Conservation (phyloP, 257 asterid species). For the Nicotiana otophora region DNA sequence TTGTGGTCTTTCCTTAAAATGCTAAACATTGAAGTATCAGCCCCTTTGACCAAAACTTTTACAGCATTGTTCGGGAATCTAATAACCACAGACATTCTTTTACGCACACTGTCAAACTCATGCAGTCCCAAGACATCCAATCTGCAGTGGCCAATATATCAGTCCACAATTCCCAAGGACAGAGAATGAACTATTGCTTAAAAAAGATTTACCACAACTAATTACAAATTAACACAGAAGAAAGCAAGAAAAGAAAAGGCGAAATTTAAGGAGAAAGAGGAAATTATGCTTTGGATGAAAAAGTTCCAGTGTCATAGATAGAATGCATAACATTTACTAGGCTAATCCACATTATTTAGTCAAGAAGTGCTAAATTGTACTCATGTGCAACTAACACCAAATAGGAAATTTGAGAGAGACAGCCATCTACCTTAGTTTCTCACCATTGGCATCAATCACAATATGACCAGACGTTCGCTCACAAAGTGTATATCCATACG, state of each 20-base stretch:
- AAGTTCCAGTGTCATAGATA: neutral
- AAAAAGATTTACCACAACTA: neutral
- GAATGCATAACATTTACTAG: neutral
- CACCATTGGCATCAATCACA: slow-evolving; percentile 85
- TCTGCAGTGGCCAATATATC: slow-evolving; percentile 39
- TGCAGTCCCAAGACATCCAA: slow-evolving; percentile 98
- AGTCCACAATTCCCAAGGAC: neutral
- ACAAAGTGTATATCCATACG: slow-evolving; percentile 88
- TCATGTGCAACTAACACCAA: neutral
- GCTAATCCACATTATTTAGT: neutral
- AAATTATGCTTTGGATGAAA: neutral
- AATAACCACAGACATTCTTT: slow-evolving; percentile 94
- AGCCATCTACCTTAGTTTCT: slow-evolving; percentile 77
- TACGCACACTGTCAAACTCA: slow-evolving; percentile 96
- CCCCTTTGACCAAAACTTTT: slow-evolving; percentile 95
- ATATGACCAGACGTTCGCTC: slow-evolving; percentile 97
- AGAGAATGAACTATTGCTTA: neutral
- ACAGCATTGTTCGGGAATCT: slow-evolving; percentile 72
- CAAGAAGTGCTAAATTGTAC: neutral
- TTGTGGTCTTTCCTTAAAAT: slow-evolving; percentile 46
- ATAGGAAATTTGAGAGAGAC: slow-evolving; percentile 14
- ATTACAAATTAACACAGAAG: neutral
- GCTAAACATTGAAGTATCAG: slow-evolving; percentile 87
- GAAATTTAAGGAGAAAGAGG: neutral
- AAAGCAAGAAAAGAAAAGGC: neutral